Evolutionary conservation across 202 grass and related monocot genomes (phyloP), one percentile per base, ranked within the genome.

Genomic region (Carex arenaria): DNA sequence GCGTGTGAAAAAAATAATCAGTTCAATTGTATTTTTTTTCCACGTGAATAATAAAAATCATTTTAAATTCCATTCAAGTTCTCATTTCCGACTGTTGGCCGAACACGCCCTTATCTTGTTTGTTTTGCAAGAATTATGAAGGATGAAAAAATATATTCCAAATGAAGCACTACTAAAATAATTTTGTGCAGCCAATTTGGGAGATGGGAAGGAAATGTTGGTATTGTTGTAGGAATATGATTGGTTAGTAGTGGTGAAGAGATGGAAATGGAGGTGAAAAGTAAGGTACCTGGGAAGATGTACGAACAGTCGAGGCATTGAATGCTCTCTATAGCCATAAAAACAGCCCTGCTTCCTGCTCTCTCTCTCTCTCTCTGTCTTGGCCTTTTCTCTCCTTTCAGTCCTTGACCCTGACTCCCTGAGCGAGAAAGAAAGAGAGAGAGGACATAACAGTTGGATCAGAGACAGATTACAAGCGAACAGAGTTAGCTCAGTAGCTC

Each of bases 401-500:
- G 45, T 55, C 26, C 11, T 45, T 18, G 77, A 26, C 26, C 26
- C 26, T 26, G 26, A 26, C 26, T 26, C 18, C 34, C 34, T 36
- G 34, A 36, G 17, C 17, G 15, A 54, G 73, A 57, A 55, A 62
- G 76, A 61, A 40, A 42, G 52, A 56, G 13, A 62, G 64, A 82
- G 65, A 69, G 30, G 80, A 68, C 80, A 82, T 69, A 70, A 82
- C 80, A 82, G 80, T 70, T 82, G 80, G 40, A 70, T 69, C 80
- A 82, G 26, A 26, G 26, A 26, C 64, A 82, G 64, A 82, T 69
- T 70, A 53, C 64, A 49, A 55, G 28, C 70, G 56, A 79, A 61
- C 45, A 55, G 72, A 30, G 43, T 77, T 32, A 43, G 34, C 34
- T 42, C 40, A n/a, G 56, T 36, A 32, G 11, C 47, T 72, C 42